A percentile compares a stretch with the other conserved stretches of the same genome.
phyloP scores from a whole-genome alignment of 805 yeast genomes.

The Schwanniomyces occidentalis region DNA sequence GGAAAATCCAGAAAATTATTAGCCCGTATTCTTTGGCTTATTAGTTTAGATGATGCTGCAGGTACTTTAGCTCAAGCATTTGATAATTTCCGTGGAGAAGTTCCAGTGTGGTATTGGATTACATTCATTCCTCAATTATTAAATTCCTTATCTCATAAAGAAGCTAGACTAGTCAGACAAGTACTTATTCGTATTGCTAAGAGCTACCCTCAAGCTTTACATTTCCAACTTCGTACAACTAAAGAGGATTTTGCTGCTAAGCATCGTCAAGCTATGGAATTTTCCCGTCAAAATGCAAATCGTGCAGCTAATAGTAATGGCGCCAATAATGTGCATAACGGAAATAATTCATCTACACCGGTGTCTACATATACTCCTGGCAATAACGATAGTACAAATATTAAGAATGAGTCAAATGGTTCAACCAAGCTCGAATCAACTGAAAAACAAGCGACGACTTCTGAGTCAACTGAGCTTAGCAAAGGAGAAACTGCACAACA shows the following conservation, averaged over 20 bases:
- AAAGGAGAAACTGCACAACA: too few relatives aligned
- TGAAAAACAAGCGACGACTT: slow-evolving; percentile 3
- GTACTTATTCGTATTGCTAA: slow-evolving; percentile 91
- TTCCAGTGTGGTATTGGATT: slow-evolving; percentile 99
- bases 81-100: slow-evolving; percentile 90
- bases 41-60: slow-evolving; percentile 82
- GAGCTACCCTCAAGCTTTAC: slow-evolving; percentile 95
- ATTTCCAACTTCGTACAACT: slow-evolving; percentile 92
- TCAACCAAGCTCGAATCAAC: slow-evolving; percentile 16
- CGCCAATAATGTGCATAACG: neutral
- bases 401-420: too few relatives aligned
- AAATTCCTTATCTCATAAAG: slow-evolving; percentile 86
- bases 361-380: neutral
- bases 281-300: slow-evolving; percentile 17
- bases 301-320: slow-evolving; percentile 2
- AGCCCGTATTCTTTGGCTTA: slow-evolving; percentile 90
- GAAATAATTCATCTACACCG: too few relatives aligned
- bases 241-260: slow-evolving; percentile 89
- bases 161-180: slow-evolving; percentile 85
- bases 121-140: slow-evolving; percentile 93
- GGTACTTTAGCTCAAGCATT: slow-evolving; percentile 85
- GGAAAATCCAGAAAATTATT: slow-evolving; percentile 85
- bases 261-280: slow-evolving; percentile 66
- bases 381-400: neutral
- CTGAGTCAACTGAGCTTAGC: too few relatives aligned